Base-by-base conservation (phyloP, 2,329 filamentous ascomycete species). In the Beauveria rudraprayagi region DNA sequence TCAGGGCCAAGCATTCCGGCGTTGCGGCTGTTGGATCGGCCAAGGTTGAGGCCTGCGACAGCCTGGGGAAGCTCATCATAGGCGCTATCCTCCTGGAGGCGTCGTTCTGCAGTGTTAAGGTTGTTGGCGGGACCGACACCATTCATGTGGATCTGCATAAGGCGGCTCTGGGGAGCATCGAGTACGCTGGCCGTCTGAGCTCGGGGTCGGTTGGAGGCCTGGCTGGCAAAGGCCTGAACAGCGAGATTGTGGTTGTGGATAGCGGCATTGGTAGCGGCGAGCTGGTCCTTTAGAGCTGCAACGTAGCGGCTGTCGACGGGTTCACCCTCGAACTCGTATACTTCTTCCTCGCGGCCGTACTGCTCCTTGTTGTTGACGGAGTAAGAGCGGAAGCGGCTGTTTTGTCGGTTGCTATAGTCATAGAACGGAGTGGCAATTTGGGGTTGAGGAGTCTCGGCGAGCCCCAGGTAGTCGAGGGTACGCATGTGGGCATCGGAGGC, bases 351-450 rank as follows among this genome's bases (percentile, higher is more conserved):
- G 68, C 95, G 91, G 2, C 90, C 92, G 69, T 97, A 97, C 73
- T 94, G 95, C 72, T 97, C 93, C 75, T 96, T 97, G 61, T 96
- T 95, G 74, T 99, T 99, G 66, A 99, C 94, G 1, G 94, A 99
- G 74, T 97, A 97, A 1, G 94, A 99, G 52, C 94, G 87, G 80
- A 97, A 96, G 57, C 94, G 86, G 72, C 90, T 97, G 50, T 88
- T 82, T 67, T 90, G 89, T 71, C 87, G 88, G 66, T 91, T 83
- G 71, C 90, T 88, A 16, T 34, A 53, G 64, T 87, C 86, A 63
- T 93, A 78, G 69, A 91, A 89, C 2, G 89, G 87, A 9, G 90
- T 87, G 47, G 86, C 86, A 64, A 95, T 78, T 64, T 87, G 88
- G 58, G 90, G 88, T 71, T 96, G 91, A 22, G 94, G 93, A 17